These are phyloP conservation scores for Arbutus unedo DNA, from an alignment of 148 eudicot genomes.

Conservation along the genomic window DNA sequence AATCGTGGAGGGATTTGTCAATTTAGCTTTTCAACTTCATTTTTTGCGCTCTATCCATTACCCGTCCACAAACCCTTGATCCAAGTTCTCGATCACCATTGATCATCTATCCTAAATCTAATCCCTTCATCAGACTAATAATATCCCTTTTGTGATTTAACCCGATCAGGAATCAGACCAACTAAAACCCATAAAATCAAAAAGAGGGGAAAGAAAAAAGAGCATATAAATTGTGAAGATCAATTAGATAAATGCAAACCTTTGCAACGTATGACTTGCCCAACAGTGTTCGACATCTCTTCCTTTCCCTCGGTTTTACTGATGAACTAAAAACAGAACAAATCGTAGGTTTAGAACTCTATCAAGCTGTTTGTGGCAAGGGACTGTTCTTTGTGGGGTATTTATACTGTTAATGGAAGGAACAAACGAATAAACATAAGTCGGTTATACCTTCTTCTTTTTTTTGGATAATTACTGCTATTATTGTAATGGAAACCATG, in stretches of 20 bases:
- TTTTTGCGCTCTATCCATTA: not conserved
- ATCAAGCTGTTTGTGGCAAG: not conserved
- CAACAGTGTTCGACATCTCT: conserved; percentile 24
- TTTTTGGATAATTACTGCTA: too few species aligned
- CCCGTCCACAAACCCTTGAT: not conserved
- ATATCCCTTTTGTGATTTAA: not conserved
- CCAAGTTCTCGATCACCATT: not conserved
- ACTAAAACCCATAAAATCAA: not conserved
- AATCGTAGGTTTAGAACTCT: not conserved
- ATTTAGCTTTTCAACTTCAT: not conserved
- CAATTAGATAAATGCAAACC: not conserved
- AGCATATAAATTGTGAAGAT: not conserved
- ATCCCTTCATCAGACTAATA: not conserved
- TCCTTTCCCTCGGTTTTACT: not conserved
- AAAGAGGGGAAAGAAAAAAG: not conserved
- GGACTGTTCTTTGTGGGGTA: not conserved
- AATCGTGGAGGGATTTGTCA: not conserved
- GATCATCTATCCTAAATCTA: not conserved
- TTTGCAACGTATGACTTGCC: conserved; percentile 26
- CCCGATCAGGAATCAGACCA: not conserved
- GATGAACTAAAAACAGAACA: not conserved
- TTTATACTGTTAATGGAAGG: not conserved
- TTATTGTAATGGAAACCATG: too few species aligned
- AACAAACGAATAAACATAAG: not conserved
- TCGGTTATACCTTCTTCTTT: not conserved